These are phyloP conservation scores for Taiozyma sp. DNA, from an alignment of 1,139 yeast species.

Conservation along the genomic window DNA sequence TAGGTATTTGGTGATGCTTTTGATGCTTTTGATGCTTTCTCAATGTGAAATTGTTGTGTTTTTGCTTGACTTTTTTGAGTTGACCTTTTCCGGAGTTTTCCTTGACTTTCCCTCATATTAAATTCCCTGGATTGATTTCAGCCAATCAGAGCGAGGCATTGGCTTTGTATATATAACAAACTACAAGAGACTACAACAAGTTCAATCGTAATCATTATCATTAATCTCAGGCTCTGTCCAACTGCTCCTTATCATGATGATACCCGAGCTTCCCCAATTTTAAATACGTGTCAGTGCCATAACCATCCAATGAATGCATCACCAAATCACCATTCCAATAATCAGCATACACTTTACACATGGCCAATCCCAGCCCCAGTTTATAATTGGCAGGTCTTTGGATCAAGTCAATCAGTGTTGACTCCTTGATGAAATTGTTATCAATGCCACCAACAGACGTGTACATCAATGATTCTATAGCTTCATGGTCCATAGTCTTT, in stretches of 20 bases:
- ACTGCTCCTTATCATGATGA: conserved; percentile 52
- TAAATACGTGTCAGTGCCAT: conserved; percentile 84
- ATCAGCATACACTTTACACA: conserved; percentile 88
- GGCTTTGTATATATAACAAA: too few species aligned
- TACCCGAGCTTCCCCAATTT: conserved; percentile 73
- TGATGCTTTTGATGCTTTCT: too few species aligned
- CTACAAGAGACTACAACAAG: too few species aligned
- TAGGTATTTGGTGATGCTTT: neutral
- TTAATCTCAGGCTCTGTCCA: conserved; percentile 57
- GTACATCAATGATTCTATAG: conserved; percentile 16
- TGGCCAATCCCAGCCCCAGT: conserved; percentile 84
- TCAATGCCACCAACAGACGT: conserved; percentile 26
- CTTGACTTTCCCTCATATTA: too few species aligned
- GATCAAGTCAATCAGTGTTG: conserved; percentile 49
- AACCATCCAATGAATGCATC: conserved; percentile 81
- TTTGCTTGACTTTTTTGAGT: too few species aligned
- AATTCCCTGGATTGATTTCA: neutral
- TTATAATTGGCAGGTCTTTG: conserved; percentile 69
- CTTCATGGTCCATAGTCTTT: conserved; percentile 2
- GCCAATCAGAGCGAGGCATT: neutral
- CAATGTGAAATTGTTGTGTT: too few species aligned
- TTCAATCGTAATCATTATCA: neutral
- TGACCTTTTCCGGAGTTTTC: too few species aligned
- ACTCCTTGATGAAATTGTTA: conserved; percentile 24
- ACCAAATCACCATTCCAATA: conserved; percentile 92